These are phyloP conservation scores for Nemophila menziesii DNA, from an alignment of 257 asterid genomes.

Conservation along the genomic window DNA sequence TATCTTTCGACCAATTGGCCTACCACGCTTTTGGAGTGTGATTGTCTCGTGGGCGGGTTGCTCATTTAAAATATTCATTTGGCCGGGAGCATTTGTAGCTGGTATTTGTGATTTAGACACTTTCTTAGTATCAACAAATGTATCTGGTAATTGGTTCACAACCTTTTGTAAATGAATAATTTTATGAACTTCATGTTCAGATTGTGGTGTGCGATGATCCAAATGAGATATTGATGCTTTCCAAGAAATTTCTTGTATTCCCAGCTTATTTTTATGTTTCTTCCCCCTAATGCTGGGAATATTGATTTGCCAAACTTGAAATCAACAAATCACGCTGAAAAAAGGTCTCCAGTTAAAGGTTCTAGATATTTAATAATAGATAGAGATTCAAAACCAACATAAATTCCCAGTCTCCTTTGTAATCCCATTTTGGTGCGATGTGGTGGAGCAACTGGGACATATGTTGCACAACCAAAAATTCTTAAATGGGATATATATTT, in stretches of 20 bases:
- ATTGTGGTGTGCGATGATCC: constrained; percentile 4
- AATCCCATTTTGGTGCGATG: not conserved
- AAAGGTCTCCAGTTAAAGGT: no score
- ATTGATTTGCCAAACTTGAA: no score
- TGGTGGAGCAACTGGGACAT: no score
- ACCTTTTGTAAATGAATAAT: not conserved
- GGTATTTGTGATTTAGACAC: not conserved
- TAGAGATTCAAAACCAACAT: constrained; percentile 7
- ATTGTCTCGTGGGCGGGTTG: not conserved
- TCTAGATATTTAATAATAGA: constrained; percentile 2
- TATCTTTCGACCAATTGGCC: not conserved
- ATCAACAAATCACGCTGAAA: no score
- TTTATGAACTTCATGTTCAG: constrained; percentile 11
- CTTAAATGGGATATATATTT: no score
- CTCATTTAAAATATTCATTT: not conserved
- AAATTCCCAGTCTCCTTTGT: constrained; percentile 2
- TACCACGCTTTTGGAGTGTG: not conserved
- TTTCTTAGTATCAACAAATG: no score
- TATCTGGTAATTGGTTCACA: no score
- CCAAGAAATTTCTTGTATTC: no score
- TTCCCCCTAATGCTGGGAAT: no score
- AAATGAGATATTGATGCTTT: not conserved
- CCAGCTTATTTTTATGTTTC: no score
- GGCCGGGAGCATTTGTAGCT: not conserved
- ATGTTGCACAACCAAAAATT: no score